These are phyloP conservation scores for Alloascoidea africana DNA, from an alignment of 805 yeast genomes.

Conservation along the genomic window DNA sequence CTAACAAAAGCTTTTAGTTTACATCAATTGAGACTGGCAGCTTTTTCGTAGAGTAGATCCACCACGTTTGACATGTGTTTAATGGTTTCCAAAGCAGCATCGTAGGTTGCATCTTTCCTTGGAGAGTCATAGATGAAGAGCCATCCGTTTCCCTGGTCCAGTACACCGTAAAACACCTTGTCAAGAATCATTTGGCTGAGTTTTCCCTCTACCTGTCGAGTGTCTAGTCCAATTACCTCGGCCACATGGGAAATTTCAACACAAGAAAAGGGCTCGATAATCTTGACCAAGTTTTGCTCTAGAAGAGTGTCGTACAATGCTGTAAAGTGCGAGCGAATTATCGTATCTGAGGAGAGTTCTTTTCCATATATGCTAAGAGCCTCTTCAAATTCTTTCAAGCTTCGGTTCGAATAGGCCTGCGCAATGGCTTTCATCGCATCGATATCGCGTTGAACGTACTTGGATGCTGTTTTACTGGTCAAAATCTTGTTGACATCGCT, in stretches of 20 bases:
- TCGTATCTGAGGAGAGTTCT: constrained; percentile 74
- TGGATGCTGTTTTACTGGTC: constrained; percentile 54
- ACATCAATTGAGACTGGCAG: constrained; percentile 56
- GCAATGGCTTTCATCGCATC: constrained; percentile 96
- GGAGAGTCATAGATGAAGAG: constrained; percentile 84
- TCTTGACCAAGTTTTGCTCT: constrained; percentile 85
- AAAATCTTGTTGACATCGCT: constrained; percentile 76
- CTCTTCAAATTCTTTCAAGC: constrained; percentile 81
- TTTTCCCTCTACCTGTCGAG: constrained; percentile 84
- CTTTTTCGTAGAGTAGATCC: constrained; percentile 86
- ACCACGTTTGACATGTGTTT: constrained; percentile 80
- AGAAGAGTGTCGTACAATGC: constrained; percentile 86
- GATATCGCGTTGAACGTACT: constrained; percentile 69
- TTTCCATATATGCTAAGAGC: constrained; percentile 53
- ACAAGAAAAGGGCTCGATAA: constrained; percentile 90
- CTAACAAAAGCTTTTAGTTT: not conserved
- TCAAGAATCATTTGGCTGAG: constrained; percentile 93
- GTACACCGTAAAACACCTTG: constrained; percentile 86
- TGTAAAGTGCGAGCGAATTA: constrained; percentile 82
- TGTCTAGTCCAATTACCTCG: constrained; percentile 72
- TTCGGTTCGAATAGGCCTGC: constrained; percentile 76
- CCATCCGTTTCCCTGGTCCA: constrained; percentile 99
- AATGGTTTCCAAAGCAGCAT: constrained; percentile 72
- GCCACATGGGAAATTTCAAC: constrained; percentile 91
- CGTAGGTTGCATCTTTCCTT: constrained; percentile 75